Conservation (phyloP, 176 grass and related monocot species). For the Zizania latifolia region DNA sequence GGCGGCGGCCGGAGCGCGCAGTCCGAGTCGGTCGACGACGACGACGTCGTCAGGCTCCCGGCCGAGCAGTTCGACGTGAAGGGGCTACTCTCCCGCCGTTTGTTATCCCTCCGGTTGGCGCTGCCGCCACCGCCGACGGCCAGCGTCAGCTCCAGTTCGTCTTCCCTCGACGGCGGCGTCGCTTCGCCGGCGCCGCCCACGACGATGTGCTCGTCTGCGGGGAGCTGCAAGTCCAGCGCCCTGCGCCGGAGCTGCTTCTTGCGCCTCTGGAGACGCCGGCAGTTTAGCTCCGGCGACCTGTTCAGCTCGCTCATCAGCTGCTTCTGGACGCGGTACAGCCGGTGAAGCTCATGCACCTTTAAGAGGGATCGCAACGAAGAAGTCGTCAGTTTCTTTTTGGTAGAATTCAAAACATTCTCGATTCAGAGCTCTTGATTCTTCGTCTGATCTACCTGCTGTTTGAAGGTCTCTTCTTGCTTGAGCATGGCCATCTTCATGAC, state of each 20-base stretch:
- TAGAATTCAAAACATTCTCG: too few species aligned
- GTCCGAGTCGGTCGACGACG: constrained; percentile 17
- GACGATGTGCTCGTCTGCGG: constrained; percentile 28
- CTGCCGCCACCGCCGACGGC: constrained; percentile 16
- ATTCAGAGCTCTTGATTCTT: too few species aligned
- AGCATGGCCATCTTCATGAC: constrained; percentile 71
- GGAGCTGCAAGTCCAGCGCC: constrained; percentile 36
- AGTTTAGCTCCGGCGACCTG: not conserved
- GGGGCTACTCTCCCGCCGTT: constrained; percentile 1
- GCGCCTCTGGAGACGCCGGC: constrained; percentile 38
- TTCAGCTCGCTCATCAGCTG: constrained; percentile 51
- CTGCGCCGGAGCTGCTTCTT: constrained; percentile 1
- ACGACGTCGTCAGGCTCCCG: constrained; percentile 21
- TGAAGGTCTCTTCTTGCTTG: constrained; percentile 70
- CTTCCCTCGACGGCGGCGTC: not conserved
- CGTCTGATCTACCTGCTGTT: constrained; percentile 41
- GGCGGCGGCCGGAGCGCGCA: not conserved
- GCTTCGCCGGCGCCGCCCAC: not conserved
- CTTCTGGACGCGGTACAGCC: constrained; percentile 60
- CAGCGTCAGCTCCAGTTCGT: constrained; percentile 54
- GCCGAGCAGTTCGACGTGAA: constrained; percentile 24
- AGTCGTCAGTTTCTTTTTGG: not conserved
- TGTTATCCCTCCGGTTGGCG: not conserved
- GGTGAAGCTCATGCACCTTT: constrained; percentile 62
- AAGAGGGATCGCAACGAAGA: not conserved